Conservation (phyloP, 139 green algal species). For the Chlorella sp. region DNA sequence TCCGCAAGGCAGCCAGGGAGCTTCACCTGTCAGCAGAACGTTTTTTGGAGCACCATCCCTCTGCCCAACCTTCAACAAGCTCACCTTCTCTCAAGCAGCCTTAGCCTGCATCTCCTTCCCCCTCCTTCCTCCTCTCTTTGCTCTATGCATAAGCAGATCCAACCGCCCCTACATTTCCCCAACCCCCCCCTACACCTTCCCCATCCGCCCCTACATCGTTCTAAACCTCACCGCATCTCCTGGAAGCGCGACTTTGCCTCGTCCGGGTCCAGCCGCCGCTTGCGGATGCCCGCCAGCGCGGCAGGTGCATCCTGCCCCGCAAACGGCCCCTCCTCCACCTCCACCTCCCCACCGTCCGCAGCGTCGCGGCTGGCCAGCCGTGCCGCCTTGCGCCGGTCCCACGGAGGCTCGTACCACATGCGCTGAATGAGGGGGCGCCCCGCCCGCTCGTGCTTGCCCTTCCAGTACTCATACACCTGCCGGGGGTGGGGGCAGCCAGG, state of each 20-base stretch:
- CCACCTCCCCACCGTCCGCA: constrained; percentile 19
- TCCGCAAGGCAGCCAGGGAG: neutral
- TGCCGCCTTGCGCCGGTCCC: constrained; percentile 40
- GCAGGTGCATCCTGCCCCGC: constrained; percentile 40
- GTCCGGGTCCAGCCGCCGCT: constrained; percentile 41
- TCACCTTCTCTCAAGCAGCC: neutral
- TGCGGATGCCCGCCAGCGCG: constrained; percentile 39
- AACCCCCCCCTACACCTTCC: neutral
- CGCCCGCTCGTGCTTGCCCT: constrained; percentile 68
- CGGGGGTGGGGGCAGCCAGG: too few relatives aligned
- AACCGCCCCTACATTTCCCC: neutral
- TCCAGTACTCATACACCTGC: constrained; percentile 94
- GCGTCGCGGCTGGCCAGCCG: neutral
- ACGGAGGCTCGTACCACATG: constrained; percentile 66
- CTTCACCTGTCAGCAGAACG: neutral
- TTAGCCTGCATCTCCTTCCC: too few relatives aligned
- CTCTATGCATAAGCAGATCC: neutral
- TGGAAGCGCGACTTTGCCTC: constrained; percentile 44
- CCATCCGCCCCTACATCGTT: neutral
- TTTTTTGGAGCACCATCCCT: too few relatives aligned
- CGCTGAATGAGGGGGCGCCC: constrained; percentile 59
- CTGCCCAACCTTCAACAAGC: neutral
- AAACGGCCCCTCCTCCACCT: constrained; percentile 37
- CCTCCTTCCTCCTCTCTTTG: too few relatives aligned
- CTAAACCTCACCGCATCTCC: constrained; percentile 25